Conservation (phyloP, 2,329 filamentous ascomycete species). For the Fusarium sp. region DNA sequence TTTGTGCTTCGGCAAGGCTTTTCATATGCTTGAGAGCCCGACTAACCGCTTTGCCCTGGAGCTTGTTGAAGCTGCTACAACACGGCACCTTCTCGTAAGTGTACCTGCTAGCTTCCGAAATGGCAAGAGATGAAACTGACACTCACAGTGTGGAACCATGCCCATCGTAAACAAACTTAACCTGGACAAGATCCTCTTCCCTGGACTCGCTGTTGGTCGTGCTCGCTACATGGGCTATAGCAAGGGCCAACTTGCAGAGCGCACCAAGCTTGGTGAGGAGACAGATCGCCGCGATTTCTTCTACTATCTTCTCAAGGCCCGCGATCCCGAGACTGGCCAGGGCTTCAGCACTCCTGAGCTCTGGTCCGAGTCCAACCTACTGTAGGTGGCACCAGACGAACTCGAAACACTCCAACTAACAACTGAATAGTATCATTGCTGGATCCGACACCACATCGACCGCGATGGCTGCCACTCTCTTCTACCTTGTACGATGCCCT, state of each 20-base stretch:
- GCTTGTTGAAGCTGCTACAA: slow-evolving; percentile 73
- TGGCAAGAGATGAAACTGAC: slow-evolving; percentile 10
- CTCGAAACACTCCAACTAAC: background rate
- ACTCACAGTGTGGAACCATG: slow-evolving; percentile 73
- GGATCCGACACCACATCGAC: slow-evolving; percentile 78
- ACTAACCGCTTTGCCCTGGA: slow-evolving; percentile 73
- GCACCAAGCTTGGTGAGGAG: slow-evolving; percentile 71
- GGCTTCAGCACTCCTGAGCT: slow-evolving; percentile 73
- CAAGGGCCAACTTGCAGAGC: slow-evolving; percentile 71
- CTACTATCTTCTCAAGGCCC: slow-evolving; percentile 76
- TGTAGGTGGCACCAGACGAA: slow-evolving; percentile 52
- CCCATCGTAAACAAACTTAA: slow-evolving; percentile 72
- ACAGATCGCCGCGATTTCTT: slow-evolving; percentile 79
- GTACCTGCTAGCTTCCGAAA: no score
- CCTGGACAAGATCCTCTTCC: slow-evolving; percentile 74
- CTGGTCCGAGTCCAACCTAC: slow-evolving; percentile 75
- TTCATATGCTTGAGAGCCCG: slow-evolving; percentile 66
- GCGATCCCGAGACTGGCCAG: slow-evolving; percentile 74
- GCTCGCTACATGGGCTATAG: slow-evolving; percentile 78
- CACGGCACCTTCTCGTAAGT: slow-evolving; percentile 73
- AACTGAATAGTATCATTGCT: slow-evolving; percentile 67
- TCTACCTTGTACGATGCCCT: slow-evolving; percentile 67
- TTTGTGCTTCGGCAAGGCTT: slow-evolving; percentile 68
- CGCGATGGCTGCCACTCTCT: slow-evolving; percentile 69
- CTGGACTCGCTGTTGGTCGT: slow-evolving; percentile 70